Base-by-base conservation (phyloP, 2,329 filamentous ascomycete species). In the Ceratocystis variospora region DNA sequence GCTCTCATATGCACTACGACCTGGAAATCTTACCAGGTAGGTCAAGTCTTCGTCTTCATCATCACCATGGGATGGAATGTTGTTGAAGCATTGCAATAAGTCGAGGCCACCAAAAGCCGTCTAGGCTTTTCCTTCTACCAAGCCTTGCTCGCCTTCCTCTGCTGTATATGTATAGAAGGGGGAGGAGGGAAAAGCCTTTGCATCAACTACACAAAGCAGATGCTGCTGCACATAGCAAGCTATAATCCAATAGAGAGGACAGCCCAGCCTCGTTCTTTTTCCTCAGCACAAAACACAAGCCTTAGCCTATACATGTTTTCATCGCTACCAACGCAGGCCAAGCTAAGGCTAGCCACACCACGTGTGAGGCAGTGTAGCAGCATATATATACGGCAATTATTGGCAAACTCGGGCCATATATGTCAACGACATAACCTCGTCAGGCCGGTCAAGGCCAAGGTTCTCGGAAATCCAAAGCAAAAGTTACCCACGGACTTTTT, bases 341-440 rank as follows among this genome's bases (percentile, higher is more conserved):
- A 15, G 22, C 25, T 31, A 57, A n/a, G 28, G 1, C 55, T 8
- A n/a, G 19, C 15, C 25, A 25, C 12, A n/a, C 55, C 55, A 59
- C 55, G 55, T 59, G 55, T 37, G 55, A 59, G 28, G 55, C 55
- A 59, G 55, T 59, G 28, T 59, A 33, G 48, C 22, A 19, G n/a
- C 25, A 33, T 31, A 17, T 59, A 59, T 59, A 37, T 19, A 28
- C 55, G 19, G 55, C 15, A 28, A 57, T 3, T 57, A 59, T 33
- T 12, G 55, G 8, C 55, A n/a, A 19, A 33, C 55, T 19, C 15
- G 55, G 28, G 15, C 55, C 55, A 59, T 59, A n/a, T 59, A 37
- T 33, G 55, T 59, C 10, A n/a, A 31, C 55, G 33, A 31, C 25
- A 59, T 31, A n/a, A 19, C 7, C 15, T 59, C 28, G 28, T 37